Evolutionary conservation across 179 eudicot genomes (phyloP).

Genomic region (Silene coronaria): DNA sequence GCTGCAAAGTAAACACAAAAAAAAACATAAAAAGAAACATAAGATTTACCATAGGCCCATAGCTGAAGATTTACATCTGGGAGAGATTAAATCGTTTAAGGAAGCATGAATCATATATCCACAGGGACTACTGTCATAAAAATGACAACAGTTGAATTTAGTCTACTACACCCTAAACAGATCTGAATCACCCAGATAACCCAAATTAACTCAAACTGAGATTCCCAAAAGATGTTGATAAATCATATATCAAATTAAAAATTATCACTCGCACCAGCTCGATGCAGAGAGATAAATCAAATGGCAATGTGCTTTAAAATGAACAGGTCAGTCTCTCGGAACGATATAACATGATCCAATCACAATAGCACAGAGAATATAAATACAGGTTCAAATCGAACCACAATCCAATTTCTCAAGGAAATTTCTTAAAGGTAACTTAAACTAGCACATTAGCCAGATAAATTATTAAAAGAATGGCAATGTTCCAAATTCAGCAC

Average conservation of each 20-base stretch:
- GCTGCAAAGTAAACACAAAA: conserved; percentile 41
- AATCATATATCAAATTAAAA: neutral
- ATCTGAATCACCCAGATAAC: neutral
- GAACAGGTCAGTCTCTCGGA: neutral
- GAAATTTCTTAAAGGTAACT: neutral
- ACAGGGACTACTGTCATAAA: neutral
- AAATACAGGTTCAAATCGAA: neutral
- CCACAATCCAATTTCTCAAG: neutral
- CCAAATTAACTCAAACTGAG: neutral
- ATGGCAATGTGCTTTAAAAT: neutral
- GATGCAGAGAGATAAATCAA: neutral
- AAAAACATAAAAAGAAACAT: neutral
- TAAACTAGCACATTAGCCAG: neutral
- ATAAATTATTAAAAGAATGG: neutral
- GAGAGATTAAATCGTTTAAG: neutral
- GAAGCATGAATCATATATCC: neutral
- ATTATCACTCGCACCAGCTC: neutral
- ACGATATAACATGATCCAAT: neutral
- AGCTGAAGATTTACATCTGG: neutral
- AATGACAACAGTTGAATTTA: neutral
- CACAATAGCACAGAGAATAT: neutral
- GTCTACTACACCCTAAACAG: conserved; percentile 1
- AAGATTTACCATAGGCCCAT: neutral
- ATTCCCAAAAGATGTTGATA: neutral
- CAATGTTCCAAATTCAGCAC: neutral